Evolutionary conservation across 1,284 basidiomycete genomes (phyloP), one percentile per base, ranked within the genome.

Genomic region (Erythrobasidium hasegawianum): DNA sequence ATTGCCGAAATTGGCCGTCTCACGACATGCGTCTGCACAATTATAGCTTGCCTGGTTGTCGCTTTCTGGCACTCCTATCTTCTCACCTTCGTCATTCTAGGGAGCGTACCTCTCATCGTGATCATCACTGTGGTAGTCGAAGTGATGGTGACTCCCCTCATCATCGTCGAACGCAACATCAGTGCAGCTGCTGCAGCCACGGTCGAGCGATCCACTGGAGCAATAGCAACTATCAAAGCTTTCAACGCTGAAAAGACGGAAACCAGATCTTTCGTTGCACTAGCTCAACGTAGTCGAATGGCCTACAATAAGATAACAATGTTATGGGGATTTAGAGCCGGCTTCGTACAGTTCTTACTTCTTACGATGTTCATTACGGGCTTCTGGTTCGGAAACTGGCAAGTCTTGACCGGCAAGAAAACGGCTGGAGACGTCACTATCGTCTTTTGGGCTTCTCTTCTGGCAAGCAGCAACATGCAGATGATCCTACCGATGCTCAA

Each of bases 281-380:
- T 85, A 3, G 82, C 87, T 65, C 73, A 79, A 50, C 73, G 75
- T 41, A 77, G 87, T 33, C 78, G 83, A 18, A 69, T 70, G 1
- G 80, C 82, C 8, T 85, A 87, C 24, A 80, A 80, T 58, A 79
- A 78, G 27, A 76, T 77, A 14, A 84, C 86, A 59, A 75, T 81
- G 18, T 81, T 93, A 16, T 97, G 91, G 90, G 89, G 87, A 3
- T 45, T 86, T 41, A 86, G 87, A 8, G 80, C 83, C 2, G 88
- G 85, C 26, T 68, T 86, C 3, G 83, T 83, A 10, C 89, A 93
- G 74, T 88, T 91, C 75, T 81, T 89, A 56, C 84, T 87, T 70
- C 87, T 95, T 81, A 83, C 85, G 39, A 97, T 96, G 85, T 97
- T 97, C 78, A 90, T 97, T 10, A 88, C 93, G 74, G 93, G 89